A percentile compares a stretch with the other conserved stretches of the same genome.
Conservation (phyloP, 805 yeast species). For the Metschnikowia shivogae region DNA sequence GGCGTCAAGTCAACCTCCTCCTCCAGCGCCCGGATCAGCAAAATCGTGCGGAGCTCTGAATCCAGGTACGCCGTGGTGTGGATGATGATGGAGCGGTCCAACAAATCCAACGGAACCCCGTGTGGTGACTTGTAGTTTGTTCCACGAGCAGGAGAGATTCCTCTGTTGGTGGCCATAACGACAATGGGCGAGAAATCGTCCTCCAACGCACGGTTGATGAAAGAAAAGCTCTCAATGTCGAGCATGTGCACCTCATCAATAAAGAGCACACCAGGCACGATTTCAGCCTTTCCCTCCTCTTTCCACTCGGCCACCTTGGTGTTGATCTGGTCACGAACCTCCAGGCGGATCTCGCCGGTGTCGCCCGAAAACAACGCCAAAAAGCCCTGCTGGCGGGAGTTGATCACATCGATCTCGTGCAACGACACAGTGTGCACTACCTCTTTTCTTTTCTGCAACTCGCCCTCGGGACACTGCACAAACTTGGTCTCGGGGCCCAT, state of each 20-base stretch:
- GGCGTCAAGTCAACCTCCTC: slow-evolving; percentile 82
- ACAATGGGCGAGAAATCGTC: slow-evolving; percentile 96
- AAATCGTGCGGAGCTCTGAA: slow-evolving; percentile 82
- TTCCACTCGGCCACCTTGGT: slow-evolving; percentile 97
- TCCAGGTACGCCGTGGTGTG: slow-evolving; percentile 75
- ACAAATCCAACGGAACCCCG: slow-evolving; percentile 92
- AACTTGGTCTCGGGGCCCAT: slow-evolving; percentile 98
- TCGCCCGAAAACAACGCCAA: slow-evolving; percentile 93
- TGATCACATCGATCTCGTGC: slow-evolving; percentile 96
- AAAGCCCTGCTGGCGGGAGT: slow-evolving; percentile 96
- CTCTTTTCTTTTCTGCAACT: slow-evolving; percentile 90
- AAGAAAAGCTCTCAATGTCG: slow-evolving; percentile 94
- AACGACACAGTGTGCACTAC: slow-evolving; percentile 97
- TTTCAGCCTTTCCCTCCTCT: slow-evolving; percentile 98
- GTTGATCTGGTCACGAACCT: slow-evolving; percentile 94
- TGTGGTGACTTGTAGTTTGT: slow-evolving; percentile 93
- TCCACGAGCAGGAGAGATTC: slow-evolving; percentile 90
- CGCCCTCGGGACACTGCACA: slow-evolving; percentile 98
- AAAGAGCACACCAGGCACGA: slow-evolving; percentile 94
- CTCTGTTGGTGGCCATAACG: slow-evolving; percentile 95
- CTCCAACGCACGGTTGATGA: slow-evolving; percentile 92
- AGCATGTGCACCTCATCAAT: slow-evolving; percentile 98
- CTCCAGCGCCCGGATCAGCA: slow-evolving; percentile 86
- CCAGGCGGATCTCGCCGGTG: slow-evolving; percentile 95
- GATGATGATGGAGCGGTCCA: slow-evolving; percentile 90